Conservation (phyloP, 305 asterid species). For the Solanum hybrid region DNA sequence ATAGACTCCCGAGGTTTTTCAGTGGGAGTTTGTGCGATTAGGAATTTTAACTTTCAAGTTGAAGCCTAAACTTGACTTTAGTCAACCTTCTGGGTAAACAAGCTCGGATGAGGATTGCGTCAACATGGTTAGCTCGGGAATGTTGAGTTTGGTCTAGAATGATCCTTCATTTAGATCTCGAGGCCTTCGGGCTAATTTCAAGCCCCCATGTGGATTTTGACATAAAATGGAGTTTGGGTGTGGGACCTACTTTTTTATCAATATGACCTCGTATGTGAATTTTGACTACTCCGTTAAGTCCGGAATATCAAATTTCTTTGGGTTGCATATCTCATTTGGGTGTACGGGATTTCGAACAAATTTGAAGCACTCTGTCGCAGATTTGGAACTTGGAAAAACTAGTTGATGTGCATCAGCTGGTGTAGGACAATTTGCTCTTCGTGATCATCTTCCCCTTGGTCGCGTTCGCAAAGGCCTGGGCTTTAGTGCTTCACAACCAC, state of each 20-base stretch:
- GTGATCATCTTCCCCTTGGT: no score
- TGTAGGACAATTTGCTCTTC: not conserved
- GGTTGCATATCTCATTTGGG: not conserved
- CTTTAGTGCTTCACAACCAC: not conserved
- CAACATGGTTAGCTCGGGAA: not conserved
- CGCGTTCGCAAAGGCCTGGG: not conserved
- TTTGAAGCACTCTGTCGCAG: not conserved
- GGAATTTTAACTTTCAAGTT: not conserved
- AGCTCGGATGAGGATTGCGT: not conserved
- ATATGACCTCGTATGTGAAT: not conserved
- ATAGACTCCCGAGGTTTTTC: not conserved
- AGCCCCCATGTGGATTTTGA: not conserved
- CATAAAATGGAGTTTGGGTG: not conserved
- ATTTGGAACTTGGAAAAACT: not conserved
- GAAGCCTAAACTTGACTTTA: not conserved
- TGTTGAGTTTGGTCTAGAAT: not conserved
- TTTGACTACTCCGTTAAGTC: not conserved
- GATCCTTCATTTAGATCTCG: not conserved
- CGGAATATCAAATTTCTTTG: not conserved
- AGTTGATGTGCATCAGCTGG: not conserved
- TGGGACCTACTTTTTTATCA: no score
- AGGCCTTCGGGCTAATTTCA: not conserved
- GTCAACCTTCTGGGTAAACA: not conserved
- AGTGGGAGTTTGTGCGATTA: not conserved
- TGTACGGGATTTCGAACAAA: not conserved